These are phyloP conservation scores for Syncephalastrum monosporum DNA, from an alignment of 371 early-diverging fungal genomes.

Conservation along the genomic window DNA sequence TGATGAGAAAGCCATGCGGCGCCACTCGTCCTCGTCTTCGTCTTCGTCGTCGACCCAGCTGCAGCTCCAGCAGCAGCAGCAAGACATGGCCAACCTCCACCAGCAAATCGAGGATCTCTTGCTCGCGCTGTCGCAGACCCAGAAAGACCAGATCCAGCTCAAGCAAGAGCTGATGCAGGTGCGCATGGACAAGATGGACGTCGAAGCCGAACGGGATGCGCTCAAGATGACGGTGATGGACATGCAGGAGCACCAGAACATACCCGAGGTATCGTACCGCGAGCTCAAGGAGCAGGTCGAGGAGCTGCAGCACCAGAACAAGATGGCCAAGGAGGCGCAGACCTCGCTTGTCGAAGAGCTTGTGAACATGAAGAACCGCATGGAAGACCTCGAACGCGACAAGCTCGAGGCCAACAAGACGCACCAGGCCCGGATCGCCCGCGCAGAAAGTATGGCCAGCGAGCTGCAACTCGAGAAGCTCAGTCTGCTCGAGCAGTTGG, in stretches of 20 bases:
- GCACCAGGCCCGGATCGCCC: slow-evolving; percentile 9
- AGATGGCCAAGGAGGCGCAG: slow-evolving; percentile 46
- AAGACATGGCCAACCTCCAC: slow-evolving; percentile 46
- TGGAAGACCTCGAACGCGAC: slow-evolving; percentile 33
- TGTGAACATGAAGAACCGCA: slow-evolving; percentile 37
- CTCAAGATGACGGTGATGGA: slow-evolving; percentile 34
- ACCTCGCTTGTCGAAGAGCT: slow-evolving; percentile 39
- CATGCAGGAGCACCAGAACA: slow-evolving; percentile 4
- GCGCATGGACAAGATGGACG: slow-evolving; percentile 61
- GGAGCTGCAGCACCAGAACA: slow-evolving; percentile 33
- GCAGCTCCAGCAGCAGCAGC: slow-evolving; percentile 5
- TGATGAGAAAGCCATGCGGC: background rate
- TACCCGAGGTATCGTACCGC: background rate
- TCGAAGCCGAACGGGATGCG: slow-evolving; percentile 44
- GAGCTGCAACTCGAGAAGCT: slow-evolving; percentile 17
- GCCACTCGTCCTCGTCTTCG: background rate
- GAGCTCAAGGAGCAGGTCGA: slow-evolving; percentile 36
- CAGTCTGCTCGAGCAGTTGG: slow-evolving; percentile 27
- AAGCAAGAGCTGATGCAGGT: slow-evolving; percentile 56
- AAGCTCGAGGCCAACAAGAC: slow-evolving; percentile 21
- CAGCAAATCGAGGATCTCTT: slow-evolving; percentile 64
- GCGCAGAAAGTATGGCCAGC: slow-evolving; percentile 13
- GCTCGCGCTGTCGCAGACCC: slow-evolving; percentile 55
- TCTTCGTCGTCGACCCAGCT: background rate
- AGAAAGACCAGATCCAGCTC: slow-evolving; percentile 55